Base-by-base conservation (phyloP, 2,329 filamentous ascomycete species). In the Paecilomyces formosus region DNA sequence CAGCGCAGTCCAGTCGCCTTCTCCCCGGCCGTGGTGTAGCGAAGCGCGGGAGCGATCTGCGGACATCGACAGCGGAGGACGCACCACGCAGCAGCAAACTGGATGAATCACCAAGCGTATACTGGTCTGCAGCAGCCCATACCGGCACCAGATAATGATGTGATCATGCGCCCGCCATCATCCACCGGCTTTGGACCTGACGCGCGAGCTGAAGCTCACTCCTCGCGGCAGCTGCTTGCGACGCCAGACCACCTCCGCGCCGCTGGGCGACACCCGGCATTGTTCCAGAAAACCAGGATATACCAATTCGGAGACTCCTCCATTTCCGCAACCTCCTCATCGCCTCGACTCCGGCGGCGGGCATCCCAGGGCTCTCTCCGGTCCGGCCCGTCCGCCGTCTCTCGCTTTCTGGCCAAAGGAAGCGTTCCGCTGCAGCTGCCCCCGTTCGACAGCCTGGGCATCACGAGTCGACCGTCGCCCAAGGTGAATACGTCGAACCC, bases 381-480 rank as follows among this genome's bases (percentile, higher is more conserved):
- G 22, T 68, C 70, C 21, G 70, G 67, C 60, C 69, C 71, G 1
- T 73, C 73, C 3, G 59, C 68, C 9, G 67, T 72, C 31, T 72
- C 72, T 51, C 71, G 72, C 8, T 72, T 74, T 35, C 61, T 74
- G 1, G 69, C 73, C 45, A 74, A 69, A 57, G 69, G 68, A 55
- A 74, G 64, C 59, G 66, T 65, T 4, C 66, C 71, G 33, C 69
- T 84, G 49, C 78, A 81, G 56, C 74, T 84, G 15, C 81, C 81
- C 4, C 80, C 81, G 1, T 83, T 84, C 65, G 76, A 83, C 57
- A 70, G 75, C 18, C 72, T 83, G 55, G 80, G 79, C 33, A 82
- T 82, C 59, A 75, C 76, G 56, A 72, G 74, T 45, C 39, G n/a
- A 45, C 39, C n/a, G 39, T 45, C 39, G n/a, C 39, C 15, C 13